Evolutionary conservation across 1,284 basidiomycete species (phyloP), one percentile per base, ranked within the genome.

Genomic region (Austroboletus novae-zelandiae): DNA sequence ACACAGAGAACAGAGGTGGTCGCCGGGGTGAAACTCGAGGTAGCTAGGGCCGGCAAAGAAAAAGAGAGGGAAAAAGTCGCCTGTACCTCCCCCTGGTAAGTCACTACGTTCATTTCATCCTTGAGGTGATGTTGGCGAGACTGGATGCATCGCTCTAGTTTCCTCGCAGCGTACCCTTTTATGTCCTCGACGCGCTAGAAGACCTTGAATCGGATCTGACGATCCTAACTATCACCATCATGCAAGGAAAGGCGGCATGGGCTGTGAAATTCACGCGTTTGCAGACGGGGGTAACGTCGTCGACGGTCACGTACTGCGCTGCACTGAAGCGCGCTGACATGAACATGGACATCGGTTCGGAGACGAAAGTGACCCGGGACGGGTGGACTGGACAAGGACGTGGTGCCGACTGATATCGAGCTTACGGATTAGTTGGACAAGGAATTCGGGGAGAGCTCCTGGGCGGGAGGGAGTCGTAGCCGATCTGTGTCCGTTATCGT

Each of bases 341-440:
- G 74, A 81, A 84, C 53, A 69, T 79, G 4, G 80, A 80, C 48
- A 64, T 70, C 43, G 72, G 66, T 8, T 59, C 53, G 5, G 64
- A 65, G n/a, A 47, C 9, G 14, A 51, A 43, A 29, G 50, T 32
- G n/a, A n/a, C n/a, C n/a, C n/a, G n/a, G n/a, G 23, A 68, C 17
- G 44, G 53, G 30, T 49, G 50, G 78, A 0, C 77, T 89, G 42
- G 81, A 83, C 15, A 74, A 79, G 11, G 67, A 70, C 11, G 66
- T 76, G 34, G 64, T 43, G 10, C 60, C 50, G 9, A 84, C 83
- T 5, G 90, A 93, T 64, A 91, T 92, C 61, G 90, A 93, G 68
- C 73, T 92, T 20, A 76, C 81, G 14, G 89, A 92, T 67, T 89
- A 84, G 56, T 90, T 88, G 87, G 89, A 90, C 56, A 89, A 91